Evolutionary conservation across 2,329 filamentous ascomycete species (phyloP).

Genomic region (Coniosporium tulheliwenetii): DNA sequence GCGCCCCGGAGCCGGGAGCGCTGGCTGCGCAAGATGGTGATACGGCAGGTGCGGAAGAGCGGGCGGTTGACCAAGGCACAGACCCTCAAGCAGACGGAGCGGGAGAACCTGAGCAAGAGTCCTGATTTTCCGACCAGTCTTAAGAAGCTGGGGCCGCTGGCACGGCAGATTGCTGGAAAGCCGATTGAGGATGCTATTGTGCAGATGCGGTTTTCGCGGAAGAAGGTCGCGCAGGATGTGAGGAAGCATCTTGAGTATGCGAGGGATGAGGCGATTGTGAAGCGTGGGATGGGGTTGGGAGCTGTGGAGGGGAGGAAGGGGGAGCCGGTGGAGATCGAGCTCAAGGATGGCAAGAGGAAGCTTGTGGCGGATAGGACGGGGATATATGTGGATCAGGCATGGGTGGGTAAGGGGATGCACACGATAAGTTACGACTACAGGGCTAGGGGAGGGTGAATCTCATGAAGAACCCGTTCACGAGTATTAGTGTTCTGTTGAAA

Average conservation of each 20-base stretch:
- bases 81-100: constrained; percentile 50
- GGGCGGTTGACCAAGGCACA: constrained; percentile 52
- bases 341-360: constrained; percentile 60
- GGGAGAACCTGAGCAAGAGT: constrained; percentile 44
- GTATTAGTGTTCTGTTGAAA: constrained; percentile 75
- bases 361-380: constrained; percentile 58
- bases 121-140: constrained; percentile 65
- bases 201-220: constrained; percentile 92
- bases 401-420: constrained; percentile 67
- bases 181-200: constrained; percentile 82
- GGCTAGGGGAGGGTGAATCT: constrained; percentile 54
- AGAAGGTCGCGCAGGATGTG: constrained; percentile 76
- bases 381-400: constrained; percentile 84
- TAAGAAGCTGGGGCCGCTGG: constrained; percentile 81
- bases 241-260: constrained; percentile 66
- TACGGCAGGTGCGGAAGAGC: constrained; percentile 54
- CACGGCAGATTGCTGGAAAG: constrained; percentile 83
- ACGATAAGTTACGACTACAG: constrained; percentile 51
- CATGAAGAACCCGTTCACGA: constrained; percentile 56
- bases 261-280: constrained; percentile 63
- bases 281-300: constrained; percentile 68
- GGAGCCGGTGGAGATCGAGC: constrained; percentile 43
- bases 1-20: constrained; percentile 53
- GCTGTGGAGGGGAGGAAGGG: constrained; percentile 8
- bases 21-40: constrained; percentile 75